Evolutionary conservation across 2,329 filamentous ascomycete species (phyloP).

Genomic region (Rosellinia necatrix): DNA sequence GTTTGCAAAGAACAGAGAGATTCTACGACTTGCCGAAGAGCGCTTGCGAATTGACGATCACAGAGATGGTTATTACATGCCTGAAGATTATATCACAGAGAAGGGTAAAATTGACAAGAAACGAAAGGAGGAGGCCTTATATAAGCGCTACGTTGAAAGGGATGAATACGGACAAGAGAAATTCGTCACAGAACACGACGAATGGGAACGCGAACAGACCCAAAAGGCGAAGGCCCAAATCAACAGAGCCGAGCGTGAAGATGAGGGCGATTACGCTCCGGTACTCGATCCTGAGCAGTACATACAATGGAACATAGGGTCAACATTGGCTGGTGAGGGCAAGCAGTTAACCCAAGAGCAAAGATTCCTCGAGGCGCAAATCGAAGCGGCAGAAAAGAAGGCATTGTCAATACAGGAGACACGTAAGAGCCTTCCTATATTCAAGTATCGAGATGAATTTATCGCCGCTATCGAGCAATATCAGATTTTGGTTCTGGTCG

Average conservation of each 20-base stretch:
- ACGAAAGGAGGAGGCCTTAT: conserved; percentile 87
- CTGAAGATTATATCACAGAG: conserved; percentile 93
- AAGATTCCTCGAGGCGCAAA: conserved; percentile 74
- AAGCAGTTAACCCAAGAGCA: conserved; percentile 78
- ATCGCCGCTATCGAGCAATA: conserved; percentile 83
- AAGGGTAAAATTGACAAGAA: conserved; percentile 87
- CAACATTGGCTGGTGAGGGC: conserved; percentile 71
- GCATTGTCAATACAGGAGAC: conserved; percentile 89
- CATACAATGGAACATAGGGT: conserved; percentile 82
- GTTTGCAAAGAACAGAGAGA: conserved; percentile 85
- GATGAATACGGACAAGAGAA: conserved; percentile 88
- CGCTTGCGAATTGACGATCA: conserved; percentile 87
- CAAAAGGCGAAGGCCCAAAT: conserved; percentile 88
- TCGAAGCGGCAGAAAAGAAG: conserved; percentile 88
- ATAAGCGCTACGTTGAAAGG: conserved; percentile 85
- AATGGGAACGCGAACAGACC: conserved; percentile 92
- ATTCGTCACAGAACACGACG: conserved; percentile 90
- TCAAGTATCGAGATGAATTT: conserved; percentile 82
- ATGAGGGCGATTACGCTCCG: conserved; percentile 86
- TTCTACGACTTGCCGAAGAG: conserved; percentile 81
- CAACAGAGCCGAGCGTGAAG: conserved; percentile 71
- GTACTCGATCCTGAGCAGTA: conserved; percentile 89
- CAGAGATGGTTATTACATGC: conserved; percentile 88
- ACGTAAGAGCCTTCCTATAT: conserved; percentile 87
- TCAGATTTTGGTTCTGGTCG: conserved; percentile 89